Conservation (phyloP, 129 eudicot species). For the Logfia minima region DNA sequence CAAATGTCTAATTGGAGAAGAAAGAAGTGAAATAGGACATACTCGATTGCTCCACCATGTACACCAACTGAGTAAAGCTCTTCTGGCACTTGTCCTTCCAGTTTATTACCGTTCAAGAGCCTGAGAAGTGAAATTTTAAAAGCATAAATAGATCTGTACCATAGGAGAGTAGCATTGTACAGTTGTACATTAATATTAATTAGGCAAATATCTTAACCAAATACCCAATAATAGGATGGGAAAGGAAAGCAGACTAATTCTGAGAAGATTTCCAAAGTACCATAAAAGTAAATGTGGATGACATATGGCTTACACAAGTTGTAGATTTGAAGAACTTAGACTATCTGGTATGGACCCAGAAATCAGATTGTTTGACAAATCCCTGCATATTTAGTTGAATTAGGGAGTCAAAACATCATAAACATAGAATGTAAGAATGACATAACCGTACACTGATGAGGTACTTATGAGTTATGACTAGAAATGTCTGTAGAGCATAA, state of each 20-base stretch:
- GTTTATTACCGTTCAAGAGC: conserved; percentile 69
- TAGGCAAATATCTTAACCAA: not conserved
- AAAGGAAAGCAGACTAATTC: not conserved
- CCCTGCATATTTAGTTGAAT: conserved; percentile 51
- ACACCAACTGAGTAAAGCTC: conserved; percentile 89
- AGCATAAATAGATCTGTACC: not conserved
- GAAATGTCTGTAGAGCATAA: not conserved
- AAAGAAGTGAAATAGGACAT: conserved; percentile 33
- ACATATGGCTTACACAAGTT: conserved; percentile 80
- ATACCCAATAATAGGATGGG: not conserved
- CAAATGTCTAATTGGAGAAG: not conserved
- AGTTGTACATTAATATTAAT: not conserved
- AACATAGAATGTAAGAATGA: conserved; percentile 5
- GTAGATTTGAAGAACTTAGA: conserved; percentile 73
- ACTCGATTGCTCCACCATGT: conserved; percentile 99
- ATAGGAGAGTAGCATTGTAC: not conserved
- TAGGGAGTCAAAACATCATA: conserved; percentile 18
- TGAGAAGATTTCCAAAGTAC: not conserved
- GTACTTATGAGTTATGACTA: not conserved
- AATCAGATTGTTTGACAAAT: conserved; percentile 74
- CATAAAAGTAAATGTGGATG: conserved; percentile 15
- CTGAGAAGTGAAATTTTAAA: conserved; percentile 38
- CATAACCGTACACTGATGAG: not conserved
- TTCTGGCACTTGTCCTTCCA: conserved; percentile 94
- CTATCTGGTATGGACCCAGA: conserved; percentile 82